Percentiles rank a stretch among this genome's conserved stretches.
Evolutionary conservation across 768 basidiomycete species (phyloP).

Genomic region (Leccinum olivaceopallidum): DNA sequence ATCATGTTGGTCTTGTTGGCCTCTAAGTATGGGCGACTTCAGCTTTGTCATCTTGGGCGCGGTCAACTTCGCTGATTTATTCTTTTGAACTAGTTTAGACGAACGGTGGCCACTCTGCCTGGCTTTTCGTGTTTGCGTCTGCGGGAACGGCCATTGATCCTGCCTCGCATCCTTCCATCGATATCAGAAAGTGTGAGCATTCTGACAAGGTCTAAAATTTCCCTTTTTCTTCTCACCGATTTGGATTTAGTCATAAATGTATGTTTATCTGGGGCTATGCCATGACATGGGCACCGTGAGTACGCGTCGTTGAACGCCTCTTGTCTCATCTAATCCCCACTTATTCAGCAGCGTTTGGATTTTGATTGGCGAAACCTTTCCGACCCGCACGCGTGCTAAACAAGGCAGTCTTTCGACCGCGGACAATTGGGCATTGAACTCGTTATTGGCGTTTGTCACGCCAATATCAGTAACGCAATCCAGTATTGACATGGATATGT

Average conservation of each 20-base stretch:
- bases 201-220: not conserved
- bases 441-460: conserved; percentile 77
- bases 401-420: conserved; percentile 69
- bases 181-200: no score
- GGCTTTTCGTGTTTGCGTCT: conserved; percentile 47
- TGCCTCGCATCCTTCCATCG: no score
- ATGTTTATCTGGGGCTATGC: no score
- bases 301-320: not conserved
- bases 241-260: conserved; percentile 44
- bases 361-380: conserved; percentile 75
- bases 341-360: conserved; percentile 64
- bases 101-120: no score
- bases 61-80: no score
- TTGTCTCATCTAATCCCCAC: not conserved
- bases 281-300: no score
- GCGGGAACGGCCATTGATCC: conserved; percentile 45
- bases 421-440: conserved; percentile 70
- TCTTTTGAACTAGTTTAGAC: no score
- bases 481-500: conserved; percentile 28
- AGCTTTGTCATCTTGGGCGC: no score
- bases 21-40: no score
- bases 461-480: conserved; percentile 62
- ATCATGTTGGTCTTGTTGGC: no score
- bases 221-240: not conserved
- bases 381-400: conserved; percentile 68